A percentile compares a stretch with the other conserved stretches of the same genome.
phyloP scores from a whole-genome alignment of 495 filamentous ascomycete genomes.

The Penicillium cataractarum region DNA sequence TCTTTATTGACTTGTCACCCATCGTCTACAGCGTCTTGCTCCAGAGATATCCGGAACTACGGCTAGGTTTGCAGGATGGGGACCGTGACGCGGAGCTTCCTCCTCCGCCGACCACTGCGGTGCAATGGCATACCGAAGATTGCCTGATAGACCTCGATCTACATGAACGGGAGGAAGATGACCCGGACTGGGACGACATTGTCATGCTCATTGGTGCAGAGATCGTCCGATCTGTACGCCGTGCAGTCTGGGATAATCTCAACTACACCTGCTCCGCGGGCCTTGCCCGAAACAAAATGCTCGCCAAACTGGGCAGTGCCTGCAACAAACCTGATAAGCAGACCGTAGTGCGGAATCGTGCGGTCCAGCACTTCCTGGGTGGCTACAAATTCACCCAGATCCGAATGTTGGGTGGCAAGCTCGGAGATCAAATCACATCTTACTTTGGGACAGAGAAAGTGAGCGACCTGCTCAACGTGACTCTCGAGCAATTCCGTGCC shows the following conservation, averaged over 20 bases:
- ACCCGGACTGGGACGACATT: conserved; percentile 96
- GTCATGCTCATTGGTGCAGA: conserved; percentile 83
- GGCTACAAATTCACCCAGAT: conserved; percentile 96
- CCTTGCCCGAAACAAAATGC: conserved; percentile 88
- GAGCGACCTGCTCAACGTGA: conserved; percentile 69
- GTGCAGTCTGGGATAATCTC: conserved; percentile 64
- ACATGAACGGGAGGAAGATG: conserved; percentile 72
- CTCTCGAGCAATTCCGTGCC: conserved; percentile 77
- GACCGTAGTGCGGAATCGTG: conserved; percentile 84
- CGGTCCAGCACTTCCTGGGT: conserved; percentile 76
- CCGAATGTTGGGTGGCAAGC: conserved; percentile 92
- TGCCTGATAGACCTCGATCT: conserved; percentile 75
- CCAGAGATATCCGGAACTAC: conserved; percentile 76
- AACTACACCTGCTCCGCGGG: conserved; percentile 92
- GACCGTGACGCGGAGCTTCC: conserved; percentile 75
- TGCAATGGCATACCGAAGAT: conserved; percentile 79
- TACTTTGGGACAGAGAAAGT: conserved; percentile 81
- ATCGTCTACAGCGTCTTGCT: conserved; percentile 78
- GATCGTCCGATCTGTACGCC: conserved; percentile 78
- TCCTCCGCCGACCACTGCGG: conserved; percentile 68
- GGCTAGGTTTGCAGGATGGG: conserved; percentile 63
- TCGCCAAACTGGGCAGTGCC: conserved; percentile 88
- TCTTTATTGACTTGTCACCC: conserved; percentile 87
- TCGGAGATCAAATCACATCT: conserved; percentile 81
- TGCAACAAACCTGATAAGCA: conserved; percentile 93